Percentiles rank a stretch among this genome's conserved stretches.
These are phyloP conservation scores for Hibiscus tridactylites DNA, from an alignment of 345 rosid species.

Conservation along the genomic window DNA sequence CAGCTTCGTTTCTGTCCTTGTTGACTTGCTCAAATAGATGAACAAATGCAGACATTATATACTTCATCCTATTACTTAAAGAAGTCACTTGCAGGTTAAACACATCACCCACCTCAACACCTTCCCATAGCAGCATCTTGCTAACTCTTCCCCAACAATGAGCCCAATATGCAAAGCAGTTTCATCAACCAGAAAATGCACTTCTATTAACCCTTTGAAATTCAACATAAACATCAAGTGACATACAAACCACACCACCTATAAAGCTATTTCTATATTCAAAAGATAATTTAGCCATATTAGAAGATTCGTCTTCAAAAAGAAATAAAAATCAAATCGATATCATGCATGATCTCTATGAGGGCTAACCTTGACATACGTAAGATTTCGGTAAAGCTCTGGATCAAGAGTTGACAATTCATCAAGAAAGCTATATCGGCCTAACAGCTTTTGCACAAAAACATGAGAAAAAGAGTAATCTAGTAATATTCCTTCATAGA, in stretches of 20 bases:
- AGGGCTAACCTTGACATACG: slow-evolving; percentile 87
- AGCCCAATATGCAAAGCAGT: slow-evolving; percentile 4
- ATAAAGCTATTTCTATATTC: slow-evolving; percentile 1
- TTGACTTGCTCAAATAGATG: not conserved
- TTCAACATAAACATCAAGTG: not conserved
- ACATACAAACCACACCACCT: not conserved
- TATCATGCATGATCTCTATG: slow-evolving; percentile 4
- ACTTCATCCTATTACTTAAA: not conserved
- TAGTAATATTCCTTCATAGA: slow-evolving; percentile 88
- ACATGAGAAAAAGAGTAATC: slow-evolving; percentile 92
- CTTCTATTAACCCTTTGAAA: not conserved
- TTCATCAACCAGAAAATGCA: not conserved
- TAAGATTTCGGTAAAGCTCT: slow-evolving; percentile 78
- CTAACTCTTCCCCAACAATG: not conserved
- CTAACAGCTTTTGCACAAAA: slow-evolving; percentile 87
- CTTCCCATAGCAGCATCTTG: not conserved
- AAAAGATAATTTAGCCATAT: not conserved
- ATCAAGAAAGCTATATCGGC: slow-evolving; percentile 94
- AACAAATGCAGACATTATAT: not conserved
- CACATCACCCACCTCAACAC: not conserved
- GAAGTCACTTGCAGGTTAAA: not conserved
- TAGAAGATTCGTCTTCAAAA: not conserved
- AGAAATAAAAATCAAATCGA: not conserved
- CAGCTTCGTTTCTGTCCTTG: not conserved
- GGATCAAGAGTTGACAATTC: slow-evolving; percentile 96